A percentile compares a stretch with the other conserved stretches of the same genome.
These are phyloP conservation scores for Metschnikowia cerradonensis DNA, from an alignment of 805 yeast species.

Conservation along the genomic window DNA sequence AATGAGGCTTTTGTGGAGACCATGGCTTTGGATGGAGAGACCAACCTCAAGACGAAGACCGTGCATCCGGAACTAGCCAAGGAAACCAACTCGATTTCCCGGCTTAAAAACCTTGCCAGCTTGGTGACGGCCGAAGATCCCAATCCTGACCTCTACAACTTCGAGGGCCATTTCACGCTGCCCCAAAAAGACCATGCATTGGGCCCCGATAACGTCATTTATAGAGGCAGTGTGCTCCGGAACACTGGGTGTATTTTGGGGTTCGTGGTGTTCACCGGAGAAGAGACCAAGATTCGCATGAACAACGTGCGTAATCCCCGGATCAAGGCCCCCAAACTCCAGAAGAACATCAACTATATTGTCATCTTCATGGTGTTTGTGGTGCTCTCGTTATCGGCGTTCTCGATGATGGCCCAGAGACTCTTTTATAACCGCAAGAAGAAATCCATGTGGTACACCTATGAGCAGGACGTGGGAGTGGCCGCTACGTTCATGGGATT, in stretches of 20 bases:
- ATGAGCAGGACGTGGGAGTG: constrained; percentile 69
- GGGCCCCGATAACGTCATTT: constrained; percentile 77
- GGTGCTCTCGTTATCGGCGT: constrained; percentile 68
- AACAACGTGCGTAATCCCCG: constrained; percentile 88
- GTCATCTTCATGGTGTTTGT: constrained; percentile 84
- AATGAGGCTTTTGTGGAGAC: constrained; percentile 79
- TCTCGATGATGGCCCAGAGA: constrained; percentile 78
- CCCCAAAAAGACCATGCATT: constrained; percentile 48
- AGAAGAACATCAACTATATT: constrained; percentile 73
- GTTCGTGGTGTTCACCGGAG: constrained; percentile 87
- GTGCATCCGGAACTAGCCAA: constrained; percentile 65
- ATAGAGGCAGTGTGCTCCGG: constrained; percentile 85
- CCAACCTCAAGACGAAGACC: constrained; percentile 72
- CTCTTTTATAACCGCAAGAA: constrained; percentile 41
- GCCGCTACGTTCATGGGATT: constrained; percentile 94
- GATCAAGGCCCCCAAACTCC: constrained; percentile 89
- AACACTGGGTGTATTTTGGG: constrained; percentile 77
- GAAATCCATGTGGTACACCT: constrained; percentile 65
- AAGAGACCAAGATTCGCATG: constrained; percentile 93
- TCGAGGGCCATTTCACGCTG: constrained; percentile 68
- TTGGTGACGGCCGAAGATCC: constrained; percentile 82
- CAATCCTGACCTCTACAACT: constrained; percentile 83
- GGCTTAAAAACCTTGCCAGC: constrained; percentile 48
- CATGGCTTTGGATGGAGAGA: constrained; percentile 97
- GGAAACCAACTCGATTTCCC: constrained; percentile 45